Base-by-base conservation (phyloP, 2,329 filamentous ascomycete genomes). In the Alternaria metachromatica region DNA sequence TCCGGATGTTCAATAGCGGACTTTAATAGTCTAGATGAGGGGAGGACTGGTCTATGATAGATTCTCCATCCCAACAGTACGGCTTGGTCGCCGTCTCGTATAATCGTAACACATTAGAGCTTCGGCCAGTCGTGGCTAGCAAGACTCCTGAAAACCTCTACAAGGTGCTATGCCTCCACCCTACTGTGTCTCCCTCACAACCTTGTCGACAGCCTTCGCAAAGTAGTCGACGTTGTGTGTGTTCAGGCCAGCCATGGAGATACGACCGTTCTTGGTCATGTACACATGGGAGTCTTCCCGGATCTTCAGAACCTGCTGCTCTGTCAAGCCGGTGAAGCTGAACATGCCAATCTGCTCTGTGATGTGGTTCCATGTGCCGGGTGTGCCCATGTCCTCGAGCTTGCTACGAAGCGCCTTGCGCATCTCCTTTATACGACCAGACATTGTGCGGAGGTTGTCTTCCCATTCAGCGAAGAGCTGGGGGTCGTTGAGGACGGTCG, bases 261-360 rank as follows among this genome's bases (percentile, higher is more conserved):
- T 97, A 53, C 96, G 91, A 21, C 96, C 96, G 78, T 99, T 99
- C 88, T 97, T 97, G 70, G 95, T 98, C 84, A 95, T 94, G 83
- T 96, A 96, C 58, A 96, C 86, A 80, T 96, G 92, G 63, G 85
- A 88, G 55, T 92, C 87, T 65, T 88, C 85, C 56, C 90, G 87
- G 65, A 96, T 83, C 82, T 88, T 89, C 71, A 87, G 72, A 8
- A 95, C 92, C 79, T 96, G 92, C 66, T 87, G 78, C 82, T 94
- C 91, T 12, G 80, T 87, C 78, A 96, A 82, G 12, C 93, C 93
- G 1, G 93, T 96, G 81, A 97, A 99, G 80, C 91, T 95, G 84
- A 99, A 99, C 96, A 99, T 99, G 84, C 96, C 96, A 78, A 99
- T 99, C 87, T 99, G 96, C 75, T 96, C 92, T 15, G 94, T 97